phyloP scores from a whole-genome alignment of 2,329 filamentous ascomycete species.

The Cercospora sesami region DNA sequence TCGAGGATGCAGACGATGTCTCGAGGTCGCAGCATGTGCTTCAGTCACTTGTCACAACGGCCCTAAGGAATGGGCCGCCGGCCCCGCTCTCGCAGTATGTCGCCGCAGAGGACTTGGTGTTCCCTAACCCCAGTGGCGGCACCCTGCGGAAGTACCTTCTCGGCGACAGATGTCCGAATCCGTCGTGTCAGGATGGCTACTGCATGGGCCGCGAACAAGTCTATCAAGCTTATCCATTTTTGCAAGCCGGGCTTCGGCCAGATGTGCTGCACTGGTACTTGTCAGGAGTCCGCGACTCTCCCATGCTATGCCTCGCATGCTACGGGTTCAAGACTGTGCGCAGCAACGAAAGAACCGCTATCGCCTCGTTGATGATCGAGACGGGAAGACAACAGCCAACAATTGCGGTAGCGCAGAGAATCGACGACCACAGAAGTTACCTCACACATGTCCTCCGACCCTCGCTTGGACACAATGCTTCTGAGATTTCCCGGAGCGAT shows the following conservation, averaged over 20 bases:
- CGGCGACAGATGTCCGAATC: conserved; percentile 1
- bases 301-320: conserved; percentile 3
- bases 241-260: not conserved
- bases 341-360: not conserved
- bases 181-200: not conserved
- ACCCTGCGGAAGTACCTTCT: conserved; percentile 1
- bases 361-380: not conserved
- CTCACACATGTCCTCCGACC: not conserved
- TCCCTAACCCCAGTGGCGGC: conserved; percentile 1
- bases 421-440: not conserved
- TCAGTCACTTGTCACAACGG: not conserved
- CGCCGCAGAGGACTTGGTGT: not conserved
- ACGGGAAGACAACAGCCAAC: not conserved
- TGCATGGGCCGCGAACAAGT: not conserved
- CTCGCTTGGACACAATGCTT: not conserved
- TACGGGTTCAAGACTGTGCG: conserved; percentile 3
- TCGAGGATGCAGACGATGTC: conserved; percentile 9
- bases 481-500: not conserved
- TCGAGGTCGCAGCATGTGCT: not conserved
- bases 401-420: not conserved
- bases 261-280: not conserved
- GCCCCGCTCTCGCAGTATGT: not conserved
- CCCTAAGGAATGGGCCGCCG: not conserved
- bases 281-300: not conserved
- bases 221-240: not conserved